Evolutionary conservation across 768 basidiomycete species (phyloP), one percentile per base, ranked within the genome.

Genomic region (Suillus weaverae): DNA sequence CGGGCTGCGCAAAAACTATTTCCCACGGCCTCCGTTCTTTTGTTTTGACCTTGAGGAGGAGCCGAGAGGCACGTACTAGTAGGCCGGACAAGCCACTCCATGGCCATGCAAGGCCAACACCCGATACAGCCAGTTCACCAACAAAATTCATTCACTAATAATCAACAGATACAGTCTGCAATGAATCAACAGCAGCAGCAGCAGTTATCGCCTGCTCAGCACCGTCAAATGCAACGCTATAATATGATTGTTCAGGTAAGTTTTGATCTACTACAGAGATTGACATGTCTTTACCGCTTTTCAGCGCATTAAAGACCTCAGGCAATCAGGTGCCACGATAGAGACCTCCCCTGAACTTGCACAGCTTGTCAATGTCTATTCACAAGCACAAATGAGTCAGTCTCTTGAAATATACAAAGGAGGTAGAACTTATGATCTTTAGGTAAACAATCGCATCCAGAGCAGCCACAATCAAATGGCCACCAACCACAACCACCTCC

Each of bases 251-350:
- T 62, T 30, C 57, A 59, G 57, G 57, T 41, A 3, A 35, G 53
- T 54, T 6, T n/a, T 35, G 3, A 54, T 54, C 53, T 35, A 35
- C 20, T 54, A 33, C 20, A 54, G 4, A 54, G 5, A 33, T 33
- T 54, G 53, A 33, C 20, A 35, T 35, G 32, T 35, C 11, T 54
- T 54, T n/a, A 54, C 33, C 32, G 11, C 11, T 20, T 14, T 33
- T 70, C 74, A 86, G 81, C 82, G 83, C 33, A 77, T 79, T n/a
- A 76, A 79, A 38, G 62, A 71, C 44, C 79, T 86, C 38, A 80
- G 77, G 46, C 70, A 70, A n/a, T 73, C 78, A 44, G 85, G 85
- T 14, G 74, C 73, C 64, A 81, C 84, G 13, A 73, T 79, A n/a
- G 81, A 84, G 56, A 79, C 78, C 2, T 79, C 75, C 10, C 73